Evolutionary conservation across 139 green algal genomes (phyloP).

Genomic region (Chlorella ohadii): DNA sequence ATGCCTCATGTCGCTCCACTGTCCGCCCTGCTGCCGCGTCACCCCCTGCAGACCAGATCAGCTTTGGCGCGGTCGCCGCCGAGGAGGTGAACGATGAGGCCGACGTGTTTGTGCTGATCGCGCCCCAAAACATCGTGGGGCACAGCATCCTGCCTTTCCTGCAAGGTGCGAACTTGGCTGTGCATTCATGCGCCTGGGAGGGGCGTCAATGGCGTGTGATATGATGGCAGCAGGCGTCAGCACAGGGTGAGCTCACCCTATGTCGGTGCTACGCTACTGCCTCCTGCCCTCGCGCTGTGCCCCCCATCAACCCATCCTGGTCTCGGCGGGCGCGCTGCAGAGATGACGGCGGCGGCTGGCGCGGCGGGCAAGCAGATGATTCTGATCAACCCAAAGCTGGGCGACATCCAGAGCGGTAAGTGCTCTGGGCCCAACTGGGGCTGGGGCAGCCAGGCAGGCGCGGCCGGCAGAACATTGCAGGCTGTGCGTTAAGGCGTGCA

Average conservation of each 20-base stretch:
- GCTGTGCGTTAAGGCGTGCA: too few species aligned
- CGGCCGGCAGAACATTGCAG: not conserved
- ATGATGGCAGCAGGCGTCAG: too few species aligned
- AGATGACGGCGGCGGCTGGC: slow-evolving; percentile 31
- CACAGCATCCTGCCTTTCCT: slow-evolving; percentile 40
- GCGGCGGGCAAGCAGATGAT: slow-evolving; percentile 59
- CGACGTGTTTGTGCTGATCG: slow-evolving; percentile 67
- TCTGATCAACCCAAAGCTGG: slow-evolving; percentile 70
- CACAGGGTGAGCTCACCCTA: too few species aligned
- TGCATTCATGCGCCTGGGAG: too few species aligned
- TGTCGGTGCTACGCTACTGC: too few species aligned
- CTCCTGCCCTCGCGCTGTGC: not conserved
- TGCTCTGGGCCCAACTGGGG: too few species aligned
- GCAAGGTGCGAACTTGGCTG: not conserved
- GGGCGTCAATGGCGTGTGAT: too few species aligned
- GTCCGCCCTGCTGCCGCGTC: not conserved
- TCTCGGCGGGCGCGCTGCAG: not conserved
- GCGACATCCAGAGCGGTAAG: slow-evolving; percentile 55
- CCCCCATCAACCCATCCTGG: too few species aligned
- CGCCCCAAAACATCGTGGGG: slow-evolving; percentile 74
- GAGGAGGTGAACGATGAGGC: slow-evolving; percentile 41
- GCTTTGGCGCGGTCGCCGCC: slow-evolving; percentile 2
- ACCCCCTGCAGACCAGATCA: not conserved
- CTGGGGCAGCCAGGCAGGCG: not conserved
- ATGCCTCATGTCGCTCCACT: too few species aligned